phyloP scores from a whole-genome alignment of 768 basidiomycete species.

The Tricholoma furcatifolium region DNA sequence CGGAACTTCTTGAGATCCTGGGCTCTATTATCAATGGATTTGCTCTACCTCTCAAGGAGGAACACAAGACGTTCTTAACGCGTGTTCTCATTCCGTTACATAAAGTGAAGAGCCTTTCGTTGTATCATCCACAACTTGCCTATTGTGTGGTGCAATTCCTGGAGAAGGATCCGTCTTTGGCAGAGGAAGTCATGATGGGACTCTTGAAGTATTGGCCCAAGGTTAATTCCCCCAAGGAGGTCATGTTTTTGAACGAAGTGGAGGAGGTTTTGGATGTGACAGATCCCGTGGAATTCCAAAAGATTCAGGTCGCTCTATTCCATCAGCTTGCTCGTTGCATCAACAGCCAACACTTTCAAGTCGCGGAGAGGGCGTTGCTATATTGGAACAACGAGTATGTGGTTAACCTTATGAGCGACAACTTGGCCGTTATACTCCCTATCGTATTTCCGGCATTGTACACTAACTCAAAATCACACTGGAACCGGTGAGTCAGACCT shows the following conservation, averaged over 20 bases:
- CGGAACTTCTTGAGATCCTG: conserved; percentile 95
- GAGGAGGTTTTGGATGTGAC: conserved; percentile 99
- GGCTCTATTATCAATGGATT: conserved; percentile 99
- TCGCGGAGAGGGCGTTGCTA: conserved; percentile 92
- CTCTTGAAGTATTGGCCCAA: conserved; percentile 99
- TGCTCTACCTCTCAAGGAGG: conserved; percentile 95
- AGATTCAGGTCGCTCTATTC: conserved; percentile 92
- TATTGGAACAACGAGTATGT: conserved; percentile 99
- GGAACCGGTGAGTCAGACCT: conserved; percentile 83
- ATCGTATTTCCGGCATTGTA: conserved; percentile 97
- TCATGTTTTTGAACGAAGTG: conserved; percentile 99
- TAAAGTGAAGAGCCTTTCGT: conserved; percentile 96
- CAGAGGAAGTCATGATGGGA: conserved; percentile 95
- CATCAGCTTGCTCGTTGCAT: conserved; percentile 94
- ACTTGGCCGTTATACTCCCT: conserved; percentile 82
- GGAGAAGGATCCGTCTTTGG: conserved; percentile 90
- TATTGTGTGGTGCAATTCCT: conserved; percentile 99
- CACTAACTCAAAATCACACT: conserved; percentile 94
- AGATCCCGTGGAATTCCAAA: conserved; percentile 93
- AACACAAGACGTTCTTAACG: conserved; percentile 97
- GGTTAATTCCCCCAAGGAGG: conserved; percentile 98
- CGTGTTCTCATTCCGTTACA: conserved; percentile 93
- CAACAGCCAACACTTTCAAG: conserved; percentile 99
- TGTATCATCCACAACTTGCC: conserved; percentile 98
- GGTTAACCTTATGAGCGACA: conserved; percentile 98